Evolutionary conservation across 441 rosid species (phyloP), one percentile per base, ranked within the genome.

Genomic region (Pelargonium fulgidum): DNA sequence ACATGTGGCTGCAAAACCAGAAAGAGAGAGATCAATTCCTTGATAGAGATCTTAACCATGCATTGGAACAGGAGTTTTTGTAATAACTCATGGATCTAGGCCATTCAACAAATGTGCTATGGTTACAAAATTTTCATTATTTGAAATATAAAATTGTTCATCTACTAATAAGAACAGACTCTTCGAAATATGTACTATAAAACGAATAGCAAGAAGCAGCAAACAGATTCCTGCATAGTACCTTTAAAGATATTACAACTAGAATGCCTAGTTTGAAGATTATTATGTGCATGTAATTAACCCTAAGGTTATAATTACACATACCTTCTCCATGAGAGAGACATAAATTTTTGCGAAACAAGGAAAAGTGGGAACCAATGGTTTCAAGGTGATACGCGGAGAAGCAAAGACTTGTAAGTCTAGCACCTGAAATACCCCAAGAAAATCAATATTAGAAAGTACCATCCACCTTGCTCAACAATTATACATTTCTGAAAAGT

Each of bases 241-340:
- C 47, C 47, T 5, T 42, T n/a, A n/a, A 42, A 42, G 47, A 42
- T 3, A 3, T n/a, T n/a, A 42, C 4, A 42, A 42, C 47, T 42
- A 5, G 9, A 42, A 42, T 42, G 10, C 47, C 10, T 11, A 42
- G 47, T 42, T 42, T 42, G n/a, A n/a, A n/a, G 16, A 47, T 47
- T 47, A 2, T 47, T 9, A 4, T 12, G 54, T 47, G 5, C 39
- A n/a, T 64, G 44, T 14, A 41, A 52, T 62, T 66, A 61, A 64
- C 14, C 61, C 17, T 33, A 12, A 62, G 29, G 41, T 39, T 62
- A 52, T 33, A 42, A 54, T 22, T 64, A 47, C 58, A 59, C 68
- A 66, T 73, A 86, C 90, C 85, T 84, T 86, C 42, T 77, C 83
- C 90, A 86, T 86, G 59, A 86, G 85, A 48, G 90, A 84, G 54